Evolutionary conservation across 2,329 filamentous ascomycete species (phyloP).

Genomic region (Paecilomyces sp.): DNA sequence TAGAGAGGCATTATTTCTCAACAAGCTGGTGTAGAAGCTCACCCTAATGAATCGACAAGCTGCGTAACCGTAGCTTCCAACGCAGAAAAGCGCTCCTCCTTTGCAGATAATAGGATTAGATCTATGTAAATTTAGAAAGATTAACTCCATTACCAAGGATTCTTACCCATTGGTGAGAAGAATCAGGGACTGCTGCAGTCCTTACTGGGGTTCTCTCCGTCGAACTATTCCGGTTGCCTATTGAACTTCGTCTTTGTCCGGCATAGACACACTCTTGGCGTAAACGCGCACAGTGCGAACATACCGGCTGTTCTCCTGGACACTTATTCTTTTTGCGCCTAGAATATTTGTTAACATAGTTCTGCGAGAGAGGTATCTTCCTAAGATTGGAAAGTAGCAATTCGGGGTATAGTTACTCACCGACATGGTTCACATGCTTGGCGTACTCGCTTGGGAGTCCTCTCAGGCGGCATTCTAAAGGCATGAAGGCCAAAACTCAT

Average conservation of each 20-base stretch:
- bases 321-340: slow-evolving; percentile 48
- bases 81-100: slow-evolving; percentile 27
- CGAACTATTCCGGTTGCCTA: slow-evolving; percentile 3
- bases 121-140: neutral
- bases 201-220: slow-evolving; percentile 9
- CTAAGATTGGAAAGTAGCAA: neutral
- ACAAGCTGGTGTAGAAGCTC: slow-evolving; percentile 4
- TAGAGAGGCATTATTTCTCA: slow-evolving; percentile 1
- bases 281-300: slow-evolving; percentile 44
- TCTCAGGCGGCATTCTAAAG: slow-evolving; percentile 9
- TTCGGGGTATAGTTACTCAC: slow-evolving; percentile 12
- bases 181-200: slow-evolving; percentile 5
- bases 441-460: slow-evolving; percentile 28
- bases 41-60: slow-evolving; percentile 31
- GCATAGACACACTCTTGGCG: slow-evolving; percentile 42
- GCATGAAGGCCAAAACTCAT: neutral
- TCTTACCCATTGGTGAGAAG: slow-evolving; percentile 15
- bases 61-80: slow-evolving; percentile 26
- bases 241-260: slow-evolving; percentile 20
- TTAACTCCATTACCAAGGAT: neutral
- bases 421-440: slow-evolving; percentile 39
- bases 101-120: neutral
- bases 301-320: slow-evolving; percentile 43
- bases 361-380: neutral
- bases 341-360: slow-evolving; percentile 5